phyloP scores from a whole-genome alignment of 1,284 basidiomycete species.

The Wolfiporia cocos region DNA sequence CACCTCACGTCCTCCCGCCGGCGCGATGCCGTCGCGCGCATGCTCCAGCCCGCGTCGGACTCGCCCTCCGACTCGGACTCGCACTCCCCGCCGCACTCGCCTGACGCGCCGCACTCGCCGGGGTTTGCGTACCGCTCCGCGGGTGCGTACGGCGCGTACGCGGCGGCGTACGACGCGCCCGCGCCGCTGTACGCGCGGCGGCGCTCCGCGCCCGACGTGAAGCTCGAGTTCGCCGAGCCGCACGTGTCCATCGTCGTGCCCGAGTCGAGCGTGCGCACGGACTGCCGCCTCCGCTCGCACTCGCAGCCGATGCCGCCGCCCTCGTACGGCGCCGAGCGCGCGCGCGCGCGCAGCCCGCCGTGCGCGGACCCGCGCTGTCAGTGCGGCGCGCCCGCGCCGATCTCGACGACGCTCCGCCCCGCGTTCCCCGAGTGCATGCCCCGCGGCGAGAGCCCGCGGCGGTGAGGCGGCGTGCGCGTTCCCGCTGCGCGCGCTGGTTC shows the following conservation, averaged over 20 bases:
- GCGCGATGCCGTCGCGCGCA: slow-evolving; percentile 17
- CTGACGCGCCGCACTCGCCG: background rate
- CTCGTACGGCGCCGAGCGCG: slow-evolving; percentile 5
- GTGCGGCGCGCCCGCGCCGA: slow-evolving; percentile 4
- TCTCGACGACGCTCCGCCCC: slow-evolving; percentile 10
- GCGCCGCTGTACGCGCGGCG: background rate
- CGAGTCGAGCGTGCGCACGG: slow-evolving; percentile 4
- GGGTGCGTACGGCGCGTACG: background rate
- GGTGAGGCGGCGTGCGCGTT: no score
- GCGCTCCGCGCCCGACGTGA: background rate
- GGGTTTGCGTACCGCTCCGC: background rate
- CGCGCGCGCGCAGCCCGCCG: background rate
- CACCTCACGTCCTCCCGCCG: slow-evolving; percentile 24
- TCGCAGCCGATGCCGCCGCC: slow-evolving; percentile 4
- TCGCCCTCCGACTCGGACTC: slow-evolving; percentile 5
- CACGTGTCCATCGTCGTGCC: slow-evolving; percentile 2
- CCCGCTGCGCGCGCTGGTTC: no score
- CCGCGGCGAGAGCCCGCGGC: no score
- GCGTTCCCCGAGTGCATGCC: slow-evolving; percentile 9
- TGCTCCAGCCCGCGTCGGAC: slow-evolving; percentile 11
- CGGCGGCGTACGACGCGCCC: background rate
- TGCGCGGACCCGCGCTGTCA: slow-evolving; percentile 6
- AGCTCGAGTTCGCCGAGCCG: slow-evolving; percentile 1
- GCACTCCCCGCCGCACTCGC: slow-evolving; percentile 2
- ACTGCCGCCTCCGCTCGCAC: slow-evolving; percentile 6